Percentiles rank a stretch among this genome's conserved stretches.
These are phyloP conservation scores for Scutellaria galericulata DNA, from an alignment of 257 asterid genomes.

Conservation along the genomic window DNA sequence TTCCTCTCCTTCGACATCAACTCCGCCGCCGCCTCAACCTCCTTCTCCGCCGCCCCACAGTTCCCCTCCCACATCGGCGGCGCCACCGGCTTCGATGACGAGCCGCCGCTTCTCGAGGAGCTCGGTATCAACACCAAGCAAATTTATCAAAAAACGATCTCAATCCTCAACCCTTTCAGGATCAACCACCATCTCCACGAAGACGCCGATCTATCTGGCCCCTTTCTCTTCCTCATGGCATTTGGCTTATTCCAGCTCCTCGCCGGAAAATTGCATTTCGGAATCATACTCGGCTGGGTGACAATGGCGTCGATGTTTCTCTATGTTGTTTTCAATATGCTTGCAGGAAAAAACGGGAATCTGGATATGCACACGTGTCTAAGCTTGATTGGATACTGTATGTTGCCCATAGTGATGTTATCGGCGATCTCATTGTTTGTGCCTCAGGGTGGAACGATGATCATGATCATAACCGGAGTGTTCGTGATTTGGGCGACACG, in stretches of 20 bases:
- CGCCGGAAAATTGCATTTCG: slow-evolving; percentile 83
- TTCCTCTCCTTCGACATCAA: slow-evolving; percentile 77
- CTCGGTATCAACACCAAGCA: slow-evolving; percentile 78
- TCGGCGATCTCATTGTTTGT: slow-evolving; percentile 76
- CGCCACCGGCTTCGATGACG: slow-evolving; percentile 61
- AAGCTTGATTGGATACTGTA: slow-evolving; percentile 82
- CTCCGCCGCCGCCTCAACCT: slow-evolving; percentile 62
- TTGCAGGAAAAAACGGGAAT: slow-evolving; percentile 77
- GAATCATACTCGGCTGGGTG: slow-evolving; percentile 85
- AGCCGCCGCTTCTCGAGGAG: slow-evolving; percentile 75
- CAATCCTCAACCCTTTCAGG: slow-evolving; percentile 61
- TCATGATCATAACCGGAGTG: slow-evolving; percentile 57
- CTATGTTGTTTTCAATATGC: slow-evolving; percentile 80
- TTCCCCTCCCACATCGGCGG: slow-evolving; percentile 47
- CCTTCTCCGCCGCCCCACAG: slow-evolving; percentile 66
- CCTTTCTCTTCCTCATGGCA: slow-evolving; percentile 78
- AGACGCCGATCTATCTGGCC: slow-evolving; percentile 86
- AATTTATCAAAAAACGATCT: slow-evolving; percentile 71
- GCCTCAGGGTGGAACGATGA: slow-evolving; percentile 68
- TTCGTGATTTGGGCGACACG: slow-evolving; percentile 79
- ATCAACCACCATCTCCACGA: slow-evolving; percentile 73
- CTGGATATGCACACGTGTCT: slow-evolving; percentile 77
- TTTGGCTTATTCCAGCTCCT: slow-evolving; percentile 84
- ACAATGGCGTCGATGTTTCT: slow-evolving; percentile 76
- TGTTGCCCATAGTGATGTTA: slow-evolving; percentile 73